A percentile compares a stretch with the other conserved stretches of the same genome.
These are phyloP conservation scores for Ceratocystis variospora DNA, from an alignment of 2,329 filamentous ascomycete genomes.

Conservation along the genomic window DNA sequence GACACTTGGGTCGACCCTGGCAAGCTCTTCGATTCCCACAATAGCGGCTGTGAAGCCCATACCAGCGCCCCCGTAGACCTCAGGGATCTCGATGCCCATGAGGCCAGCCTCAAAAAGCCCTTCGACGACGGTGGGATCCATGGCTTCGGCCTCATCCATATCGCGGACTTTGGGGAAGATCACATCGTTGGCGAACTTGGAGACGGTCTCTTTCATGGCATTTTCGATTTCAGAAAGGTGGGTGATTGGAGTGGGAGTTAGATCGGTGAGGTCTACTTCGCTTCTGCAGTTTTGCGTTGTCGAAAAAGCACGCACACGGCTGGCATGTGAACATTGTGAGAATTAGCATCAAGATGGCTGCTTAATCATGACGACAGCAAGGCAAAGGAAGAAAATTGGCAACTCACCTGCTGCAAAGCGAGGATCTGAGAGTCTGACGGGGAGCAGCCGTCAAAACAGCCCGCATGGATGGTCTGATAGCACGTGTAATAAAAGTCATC, in stretches of 20 bases:
- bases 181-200: constrained; percentile 78
- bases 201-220: constrained; percentile 79
- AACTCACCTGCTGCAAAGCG: constrained; percentile 1
- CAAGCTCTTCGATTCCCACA: constrained; percentile 92
- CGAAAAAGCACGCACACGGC: constrained; percentile 41
- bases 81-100: constrained; percentile 95
- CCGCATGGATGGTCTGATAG: constrained; percentile 14
- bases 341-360: constrained; percentile 4
- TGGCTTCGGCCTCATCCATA: constrained; percentile 92
- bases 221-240: constrained; percentile 82
- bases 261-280: constrained; percentile 51
- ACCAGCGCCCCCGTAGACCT: constrained; percentile 88
- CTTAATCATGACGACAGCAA: background rate
- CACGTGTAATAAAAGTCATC: constrained; percentile 19
- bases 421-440: background rate
- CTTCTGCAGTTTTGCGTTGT: constrained; percentile 43
- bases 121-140: constrained; percentile 80
- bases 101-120: constrained; percentile 93
- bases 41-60: constrained; percentile 99
- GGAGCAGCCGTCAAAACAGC: background rate
- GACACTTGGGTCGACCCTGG: constrained; percentile 84
- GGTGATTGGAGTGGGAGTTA: constrained; percentile 83
- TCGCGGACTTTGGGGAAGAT: constrained; percentile 84
- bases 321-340: constrained; percentile 19
- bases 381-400: background rate